phyloP scores from a whole-genome alignment of 768 basidiomycete species.

The Kwoniella sp. region DNA sequence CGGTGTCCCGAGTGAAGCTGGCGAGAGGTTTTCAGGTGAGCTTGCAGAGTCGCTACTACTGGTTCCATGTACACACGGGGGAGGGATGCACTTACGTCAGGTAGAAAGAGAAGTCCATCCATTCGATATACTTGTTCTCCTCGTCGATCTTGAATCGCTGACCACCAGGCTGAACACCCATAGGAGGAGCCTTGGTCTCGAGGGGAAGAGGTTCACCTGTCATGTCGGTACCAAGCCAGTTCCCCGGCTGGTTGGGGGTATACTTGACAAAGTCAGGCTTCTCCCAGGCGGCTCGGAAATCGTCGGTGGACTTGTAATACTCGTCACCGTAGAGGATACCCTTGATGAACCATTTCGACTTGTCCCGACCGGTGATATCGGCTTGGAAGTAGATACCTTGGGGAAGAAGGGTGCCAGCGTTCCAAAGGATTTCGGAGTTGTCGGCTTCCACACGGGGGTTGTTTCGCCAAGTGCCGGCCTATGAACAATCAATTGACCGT shows the following conservation, averaged over 20 bases:
- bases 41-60: background rate
- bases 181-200: conserved; percentile 55
- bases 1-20: conserved; percentile 31
- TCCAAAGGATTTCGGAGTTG: conserved; percentile 27
- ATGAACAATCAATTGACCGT: background rate
- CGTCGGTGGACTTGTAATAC: conserved; percentile 39
- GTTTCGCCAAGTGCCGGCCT: conserved; percentile 33
- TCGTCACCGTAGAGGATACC: conserved; percentile 45
- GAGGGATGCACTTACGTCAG: conserved; percentile 7
- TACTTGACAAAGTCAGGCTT: conserved; percentile 26
- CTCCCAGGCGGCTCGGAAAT: conserved; percentile 47
- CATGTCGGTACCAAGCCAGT: conserved; percentile 41
- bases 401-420: conserved; percentile 39
- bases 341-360: conserved; percentile 32
- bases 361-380: conserved; percentile 47
- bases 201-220: conserved; percentile 26
- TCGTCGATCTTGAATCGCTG: conserved; percentile 64
- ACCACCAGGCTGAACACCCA: conserved; percentile 64
- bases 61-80: conserved; percentile 58
- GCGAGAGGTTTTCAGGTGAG: conserved; percentile 55
- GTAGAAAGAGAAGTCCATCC: conserved; percentile 56
- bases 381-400: conserved; percentile 42
- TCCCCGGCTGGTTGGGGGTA: conserved; percentile 32
- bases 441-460: conserved; percentile 16
- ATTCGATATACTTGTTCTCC: conserved; percentile 62